These are phyloP conservation scores for Sedum album DNA, from an alignment of 164 flowering plant species.

Conservation along the genomic window DNA sequence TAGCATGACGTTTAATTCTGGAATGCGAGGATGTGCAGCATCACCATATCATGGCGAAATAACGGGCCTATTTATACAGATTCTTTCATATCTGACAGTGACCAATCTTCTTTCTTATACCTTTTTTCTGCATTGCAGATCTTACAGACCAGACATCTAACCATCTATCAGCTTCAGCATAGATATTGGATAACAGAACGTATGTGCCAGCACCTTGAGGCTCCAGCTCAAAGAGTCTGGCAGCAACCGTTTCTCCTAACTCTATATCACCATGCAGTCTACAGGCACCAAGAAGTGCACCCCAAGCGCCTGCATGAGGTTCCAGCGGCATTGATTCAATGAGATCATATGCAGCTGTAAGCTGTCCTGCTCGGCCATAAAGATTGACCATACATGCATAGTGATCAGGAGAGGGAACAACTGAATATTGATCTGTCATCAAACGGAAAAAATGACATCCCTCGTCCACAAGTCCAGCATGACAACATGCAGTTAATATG, in stretches of 20 bases:
- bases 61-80: not conserved
- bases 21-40: not conserved
- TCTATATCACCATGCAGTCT: conserved; percentile 32
- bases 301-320: conserved; percentile 57
- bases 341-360: conserved; percentile 49
- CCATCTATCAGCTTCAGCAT: conserved; percentile 56
- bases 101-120: conserved; percentile 39
- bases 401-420: conserved; percentile 48
- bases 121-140: conserved; percentile 37
- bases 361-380: conserved; percentile 42
- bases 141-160: conserved; percentile 41
- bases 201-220: conserved; percentile 46
- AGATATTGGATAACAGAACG: conserved; percentile 54
- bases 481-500: conserved; percentile 52
- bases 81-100: conserved; percentile 29
- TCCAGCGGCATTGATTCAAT: conserved; percentile 43
- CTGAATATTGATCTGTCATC: conserved; percentile 29
- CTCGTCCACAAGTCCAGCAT: conserved; percentile 54
- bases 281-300: conserved; percentile 64
- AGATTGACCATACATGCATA: conserved; percentile 63
- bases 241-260: conserved; percentile 43
- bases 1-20: not conserved
- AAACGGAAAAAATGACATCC: conserved; percentile 39
- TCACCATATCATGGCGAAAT: not conserved
- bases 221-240: conserved; percentile 41